Percentiles rank a stretch among this genome's conserved stretches.
phyloP scores from a whole-genome alignment of 805 yeast genomes.

The Ogataea pilisensis region DNA sequence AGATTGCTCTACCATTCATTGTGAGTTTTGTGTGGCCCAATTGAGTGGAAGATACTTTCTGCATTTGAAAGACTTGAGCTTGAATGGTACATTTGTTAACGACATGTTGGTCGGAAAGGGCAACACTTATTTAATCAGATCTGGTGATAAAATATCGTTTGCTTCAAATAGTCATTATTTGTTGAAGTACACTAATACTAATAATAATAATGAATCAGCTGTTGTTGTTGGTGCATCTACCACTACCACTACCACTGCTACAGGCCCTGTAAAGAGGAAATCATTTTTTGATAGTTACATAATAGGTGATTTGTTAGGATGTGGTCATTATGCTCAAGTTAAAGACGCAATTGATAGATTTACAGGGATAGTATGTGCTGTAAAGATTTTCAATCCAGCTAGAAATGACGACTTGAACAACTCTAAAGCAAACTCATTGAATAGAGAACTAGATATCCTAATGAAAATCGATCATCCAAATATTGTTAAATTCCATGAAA shows the following conservation, averaged over 20 bases:
- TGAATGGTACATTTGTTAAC: conserved; percentile 68
- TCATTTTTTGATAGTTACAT: conserved; percentile 57
- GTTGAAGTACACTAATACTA: conserved; percentile 16
- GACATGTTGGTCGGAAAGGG: conserved; percentile 49
- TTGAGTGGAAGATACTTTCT: conserved; percentile 35
- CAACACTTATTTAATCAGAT: conserved; percentile 45
- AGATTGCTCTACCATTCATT: conserved; percentile 66
- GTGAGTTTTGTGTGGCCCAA: conserved; percentile 44
- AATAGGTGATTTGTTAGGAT: conserved; percentile 58
- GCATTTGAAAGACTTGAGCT: conserved; percentile 50
- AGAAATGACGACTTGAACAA: conserved; percentile 25
- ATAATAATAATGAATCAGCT: neutral
- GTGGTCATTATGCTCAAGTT: conserved; percentile 82
- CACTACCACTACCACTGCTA: conserved; percentile 6
- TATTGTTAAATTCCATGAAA: conserved; percentile 60
- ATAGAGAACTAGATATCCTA: conserved; percentile 65
- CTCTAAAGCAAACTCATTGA: conserved; percentile 33
- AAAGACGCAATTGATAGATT: conserved; percentile 58
- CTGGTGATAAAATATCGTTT: conserved; percentile 61
- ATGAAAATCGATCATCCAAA: conserved; percentile 65
- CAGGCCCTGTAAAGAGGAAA: conserved; percentile 14
- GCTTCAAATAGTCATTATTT: conserved; percentile 35
- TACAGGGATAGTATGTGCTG: conserved; percentile 63
- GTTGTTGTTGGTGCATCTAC: neutral
- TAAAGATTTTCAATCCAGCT: conserved; percentile 58